Evolutionary conservation across 1,284 basidiomycete genomes (phyloP).

Genomic region (Trichosporon sp.): DNA sequence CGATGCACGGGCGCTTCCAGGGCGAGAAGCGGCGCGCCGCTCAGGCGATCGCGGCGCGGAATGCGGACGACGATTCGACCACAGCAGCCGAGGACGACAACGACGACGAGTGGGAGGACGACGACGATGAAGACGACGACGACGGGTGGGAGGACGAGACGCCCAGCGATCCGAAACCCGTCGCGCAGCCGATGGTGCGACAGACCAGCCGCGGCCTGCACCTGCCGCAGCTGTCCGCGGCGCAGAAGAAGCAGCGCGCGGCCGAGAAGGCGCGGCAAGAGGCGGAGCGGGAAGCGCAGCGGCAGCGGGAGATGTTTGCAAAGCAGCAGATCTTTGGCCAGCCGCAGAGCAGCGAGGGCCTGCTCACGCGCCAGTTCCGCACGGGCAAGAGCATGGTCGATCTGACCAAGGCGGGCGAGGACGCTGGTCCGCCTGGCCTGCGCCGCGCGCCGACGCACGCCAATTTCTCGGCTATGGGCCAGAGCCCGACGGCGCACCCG

Average conservation of each 20-base stretch:
- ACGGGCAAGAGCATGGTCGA: conserved; percentile 44
- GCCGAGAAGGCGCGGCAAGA: conserved; percentile 36
- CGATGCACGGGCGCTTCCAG: conserved; percentile 38
- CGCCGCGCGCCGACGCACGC: conserved; percentile 33
- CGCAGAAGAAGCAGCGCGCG: conserved; percentile 33
- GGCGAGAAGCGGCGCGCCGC: conserved; percentile 40
- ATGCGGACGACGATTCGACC: conserved; percentile 30
- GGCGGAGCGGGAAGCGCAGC: conserved; percentile 36
- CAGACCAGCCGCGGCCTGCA: conserved; percentile 2
- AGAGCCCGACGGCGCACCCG: conserved; percentile 24
- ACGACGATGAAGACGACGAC: conserved; percentile 10
- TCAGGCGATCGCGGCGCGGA: conserved; percentile 25
- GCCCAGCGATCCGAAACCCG: not conserved
- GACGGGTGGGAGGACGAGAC: conserved; percentile 13
- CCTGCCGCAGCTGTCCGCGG: not conserved
- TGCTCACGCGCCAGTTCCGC: conserved; percentile 38
- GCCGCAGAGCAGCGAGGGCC: conserved; percentile 18
- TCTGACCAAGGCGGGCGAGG: conserved; percentile 15
- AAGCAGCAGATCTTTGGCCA: conserved; percentile 38
- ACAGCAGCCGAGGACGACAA: conserved; percentile 13
- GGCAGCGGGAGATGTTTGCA: conserved; percentile 45
- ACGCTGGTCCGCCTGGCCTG: conserved; percentile 7
- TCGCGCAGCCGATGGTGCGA: not conserved
- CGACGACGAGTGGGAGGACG: conserved; percentile 10
- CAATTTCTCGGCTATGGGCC: conserved; percentile 24